Conservation (phyloP, 148 eudicot species). For the Diospyros lotus region DNA sequence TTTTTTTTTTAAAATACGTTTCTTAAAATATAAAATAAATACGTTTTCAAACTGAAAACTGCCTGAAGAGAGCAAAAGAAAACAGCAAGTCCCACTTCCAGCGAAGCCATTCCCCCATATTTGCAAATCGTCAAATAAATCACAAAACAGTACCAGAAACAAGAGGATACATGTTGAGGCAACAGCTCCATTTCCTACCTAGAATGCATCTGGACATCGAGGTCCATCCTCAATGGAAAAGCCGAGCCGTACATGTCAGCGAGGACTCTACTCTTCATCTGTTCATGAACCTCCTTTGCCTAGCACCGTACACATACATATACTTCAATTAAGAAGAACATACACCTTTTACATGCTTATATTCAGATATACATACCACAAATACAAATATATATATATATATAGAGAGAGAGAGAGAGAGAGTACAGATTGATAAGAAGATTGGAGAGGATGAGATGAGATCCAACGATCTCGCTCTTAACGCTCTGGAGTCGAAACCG, state of each 20-base stretch:
- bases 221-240: slow-evolving; percentile 77
- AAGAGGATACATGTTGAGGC: not conserved
- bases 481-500: slow-evolving; percentile 80
- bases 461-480: slow-evolving; percentile 68
- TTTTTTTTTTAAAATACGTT: too few species aligned
- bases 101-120: not conserved
- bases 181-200: slow-evolving; percentile 29
- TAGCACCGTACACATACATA: slow-evolving; percentile 12
- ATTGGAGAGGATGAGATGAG: slow-evolving; percentile 86
- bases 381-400: not conserved
- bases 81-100: slow-evolving; percentile 1
- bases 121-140: not conserved
- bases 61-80: not conserved
- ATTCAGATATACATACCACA: not conserved
- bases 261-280: slow-evolving; percentile 51
- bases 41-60: too few species aligned
- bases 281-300: slow-evolving; percentile 45
- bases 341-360: not conserved
- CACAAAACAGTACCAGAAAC: not conserved
- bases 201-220: slow-evolving; percentile 75
- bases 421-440: slow-evolving; percentile 51
- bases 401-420: slow-evolving; percentile 12
- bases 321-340: not conserved
- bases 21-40: too few species aligned
- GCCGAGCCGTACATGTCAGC: slow-evolving; percentile 76